These are phyloP conservation scores for Globisporangium echinulatum DNA, from an alignment of 352 stramenopile genomes.

Conservation along the genomic window DNA sequence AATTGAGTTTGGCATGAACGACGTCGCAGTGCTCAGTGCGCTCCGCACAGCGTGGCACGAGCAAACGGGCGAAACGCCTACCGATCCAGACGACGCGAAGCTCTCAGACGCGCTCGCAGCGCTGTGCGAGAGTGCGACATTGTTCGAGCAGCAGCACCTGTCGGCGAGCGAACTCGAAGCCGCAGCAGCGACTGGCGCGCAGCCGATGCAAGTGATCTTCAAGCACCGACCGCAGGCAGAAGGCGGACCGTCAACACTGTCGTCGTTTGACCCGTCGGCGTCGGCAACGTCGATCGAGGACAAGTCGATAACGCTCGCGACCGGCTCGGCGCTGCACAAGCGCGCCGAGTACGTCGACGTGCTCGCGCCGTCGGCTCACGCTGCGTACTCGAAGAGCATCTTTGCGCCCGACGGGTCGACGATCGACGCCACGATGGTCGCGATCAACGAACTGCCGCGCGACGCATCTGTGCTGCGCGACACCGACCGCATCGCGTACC, in stretches of 20 bases:
- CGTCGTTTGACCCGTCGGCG: too few relatives aligned
- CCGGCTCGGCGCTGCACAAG: conserved; percentile 35
- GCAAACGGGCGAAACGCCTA: conserved; percentile 1
- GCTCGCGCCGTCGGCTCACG: conserved; percentile 31
- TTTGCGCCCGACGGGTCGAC: conserved; percentile 65
- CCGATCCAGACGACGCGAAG: conserved; percentile 21
- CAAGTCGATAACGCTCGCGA: conserved; percentile 35
- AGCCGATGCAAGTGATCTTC: conserved; percentile 79
- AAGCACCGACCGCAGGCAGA: conserved; percentile 69
- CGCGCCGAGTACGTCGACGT: conserved; percentile 65
- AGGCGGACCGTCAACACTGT: not conserved
- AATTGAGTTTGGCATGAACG: conserved; percentile 67
- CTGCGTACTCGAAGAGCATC: conserved; percentile 66
- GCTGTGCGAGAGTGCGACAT: conserved; percentile 39
- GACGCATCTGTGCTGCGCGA: conserved; percentile 38
- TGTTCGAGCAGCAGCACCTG: conserved; percentile 34
- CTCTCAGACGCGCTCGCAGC: conserved; percentile 40
- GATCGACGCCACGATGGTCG: conserved; percentile 54
- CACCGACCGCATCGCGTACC: conserved; percentile 44
- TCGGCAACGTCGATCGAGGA: conserved; percentile 11
- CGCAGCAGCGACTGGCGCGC: conserved; percentile 12
- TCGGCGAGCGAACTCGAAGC: conserved; percentile 31
- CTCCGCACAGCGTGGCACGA: conserved; percentile 54
- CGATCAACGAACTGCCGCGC: conserved; percentile 49
- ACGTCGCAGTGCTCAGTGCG: conserved; percentile 38